Evolutionary conservation across 305 asterid species (phyloP).

Genomic region (Plantago rigida): DNA sequence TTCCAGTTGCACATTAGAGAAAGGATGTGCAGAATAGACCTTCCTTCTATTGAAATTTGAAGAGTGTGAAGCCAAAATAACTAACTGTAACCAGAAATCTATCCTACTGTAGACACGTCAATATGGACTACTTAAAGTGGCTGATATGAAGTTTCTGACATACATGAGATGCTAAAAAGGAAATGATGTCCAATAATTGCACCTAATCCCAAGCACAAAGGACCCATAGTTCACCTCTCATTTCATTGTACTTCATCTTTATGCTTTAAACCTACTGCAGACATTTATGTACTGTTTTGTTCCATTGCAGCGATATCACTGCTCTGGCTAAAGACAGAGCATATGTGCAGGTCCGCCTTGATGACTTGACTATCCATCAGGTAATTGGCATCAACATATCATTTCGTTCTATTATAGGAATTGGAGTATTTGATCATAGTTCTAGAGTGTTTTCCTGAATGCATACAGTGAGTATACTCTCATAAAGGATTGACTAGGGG

Average conservation of each 20-base stretch:
- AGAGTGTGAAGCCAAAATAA: too few relatives aligned
- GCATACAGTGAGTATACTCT: too few relatives aligned
- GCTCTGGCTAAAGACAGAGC: conserved; percentile 80
- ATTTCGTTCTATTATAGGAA: too few relatives aligned
- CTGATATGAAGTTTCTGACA: background rate
- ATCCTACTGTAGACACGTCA: too few relatives aligned
- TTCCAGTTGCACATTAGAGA: too few relatives aligned
- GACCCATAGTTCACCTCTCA: background rate
- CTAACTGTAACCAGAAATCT: too few relatives aligned
- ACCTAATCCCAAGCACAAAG: background rate
- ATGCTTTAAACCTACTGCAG: background rate
- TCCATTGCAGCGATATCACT: conserved; percentile 73
- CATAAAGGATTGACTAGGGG: too few relatives aligned
- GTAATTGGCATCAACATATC: conserved; percentile 24
- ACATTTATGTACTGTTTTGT: background rate
- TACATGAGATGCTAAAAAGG: background rate
- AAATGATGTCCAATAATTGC: background rate
- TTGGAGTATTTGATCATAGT: background rate
- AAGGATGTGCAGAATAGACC: too few relatives aligned
- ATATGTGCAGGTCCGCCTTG: conserved; percentile 67
- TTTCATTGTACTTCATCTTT: background rate
- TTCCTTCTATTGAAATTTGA: too few relatives aligned
- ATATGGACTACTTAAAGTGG: too few relatives aligned
- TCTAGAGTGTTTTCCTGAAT: background rate
- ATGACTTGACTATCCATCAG: conserved; percentile 75